These are phyloP conservation scores for Epichloe glyceriae DNA, from an alignment of 2,329 filamentous ascomycete genomes.

Conservation along the genomic window DNA sequence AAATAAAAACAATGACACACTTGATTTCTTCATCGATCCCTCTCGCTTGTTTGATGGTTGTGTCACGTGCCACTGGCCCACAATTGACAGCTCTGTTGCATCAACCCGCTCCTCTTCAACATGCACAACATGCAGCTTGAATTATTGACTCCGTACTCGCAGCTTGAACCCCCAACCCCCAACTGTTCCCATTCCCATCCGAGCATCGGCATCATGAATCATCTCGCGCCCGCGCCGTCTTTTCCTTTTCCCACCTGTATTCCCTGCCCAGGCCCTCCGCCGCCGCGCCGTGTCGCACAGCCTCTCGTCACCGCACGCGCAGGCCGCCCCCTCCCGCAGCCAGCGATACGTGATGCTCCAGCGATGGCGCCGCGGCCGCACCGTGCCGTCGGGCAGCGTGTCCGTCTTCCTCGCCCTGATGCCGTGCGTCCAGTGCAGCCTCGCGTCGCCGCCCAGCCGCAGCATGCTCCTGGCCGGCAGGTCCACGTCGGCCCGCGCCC, in stretches of 20 bases:
- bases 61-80: too few species aligned
- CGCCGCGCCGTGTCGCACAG: slow-evolving; percentile 39
- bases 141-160: too few species aligned
- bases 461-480: slow-evolving; percentile 36
- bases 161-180: too few species aligned
- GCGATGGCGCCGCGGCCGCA: slow-evolving; percentile 28
- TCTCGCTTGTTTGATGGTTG: too few species aligned
- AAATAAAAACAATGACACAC: too few species aligned
- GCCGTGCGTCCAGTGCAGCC: slow-evolving; percentile 42
- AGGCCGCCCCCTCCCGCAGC: slow-evolving; percentile 31
- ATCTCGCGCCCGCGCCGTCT: not conserved
- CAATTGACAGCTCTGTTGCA: too few species aligned
- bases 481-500: slow-evolving; percentile 29
- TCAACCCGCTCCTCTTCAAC: too few species aligned
- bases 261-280: slow-evolving; percentile 32
- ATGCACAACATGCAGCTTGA: too few species aligned
- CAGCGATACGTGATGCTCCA: slow-evolving; percentile 46
- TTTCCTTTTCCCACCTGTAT: slow-evolving; percentile 32
- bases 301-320: slow-evolving; percentile 35
- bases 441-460: slow-evolving; percentile 34
- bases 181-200: too few species aligned
- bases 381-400: slow-evolving; percentile 29
- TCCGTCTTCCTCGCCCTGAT: slow-evolving; percentile 42
- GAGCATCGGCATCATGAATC: not conserved
- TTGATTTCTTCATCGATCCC: too few species aligned